Base-by-base conservation (phyloP, 2,329 filamentous ascomycete species). In the Fusarium transvaalense region DNA sequence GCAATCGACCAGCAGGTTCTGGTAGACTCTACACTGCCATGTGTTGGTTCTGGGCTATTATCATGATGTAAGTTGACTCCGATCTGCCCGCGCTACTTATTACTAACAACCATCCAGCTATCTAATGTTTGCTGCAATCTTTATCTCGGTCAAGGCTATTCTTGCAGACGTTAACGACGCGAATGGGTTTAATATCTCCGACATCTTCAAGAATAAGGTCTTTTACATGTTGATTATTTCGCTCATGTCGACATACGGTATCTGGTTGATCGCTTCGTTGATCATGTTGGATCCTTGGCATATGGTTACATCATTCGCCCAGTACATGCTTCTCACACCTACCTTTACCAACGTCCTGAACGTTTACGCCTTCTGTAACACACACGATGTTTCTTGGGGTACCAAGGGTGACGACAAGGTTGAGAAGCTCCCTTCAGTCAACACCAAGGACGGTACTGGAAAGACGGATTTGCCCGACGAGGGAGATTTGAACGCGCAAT, bases 211-310 rank as follows among this genome's bases (percentile, higher is more conserved):
- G 74, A 97, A 99, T 79, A 85, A 89, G 67, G 88, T 97, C 61
- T 98, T 99, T 82, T 94, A 96, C 80, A 97, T 93, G 34, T 86
- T 99, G 67, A 96, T 99, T 73, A 89, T 99, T 52, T 97, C 94
- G 1, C 88, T 98, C 75, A 87, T 92, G 74, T 96, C 94, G 13
- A 99, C 96, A 0, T 99, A 96, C 77, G 86, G 97, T 66, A 90
- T 99, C 75, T 99, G 94, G 91, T 87, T 98, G 62, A 82, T 99
- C 51, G 92, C 93, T 1, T 97, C 94, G 10, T 85, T 99, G 70
- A 84, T 99, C 71, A 98, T 98, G 89, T 89, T 98, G 79, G 96
- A 99, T 78, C 96, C 96, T 6, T 99, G 96, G 95, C 96, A 99
- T 82, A 98, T 99, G 94, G 86, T 97, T 79, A 98, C 96, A n/a